These are phyloP conservation scores for Trichosporon asahii DNA, from an alignment of 1,284 basidiomycete species.

Conservation along the genomic window DNA sequence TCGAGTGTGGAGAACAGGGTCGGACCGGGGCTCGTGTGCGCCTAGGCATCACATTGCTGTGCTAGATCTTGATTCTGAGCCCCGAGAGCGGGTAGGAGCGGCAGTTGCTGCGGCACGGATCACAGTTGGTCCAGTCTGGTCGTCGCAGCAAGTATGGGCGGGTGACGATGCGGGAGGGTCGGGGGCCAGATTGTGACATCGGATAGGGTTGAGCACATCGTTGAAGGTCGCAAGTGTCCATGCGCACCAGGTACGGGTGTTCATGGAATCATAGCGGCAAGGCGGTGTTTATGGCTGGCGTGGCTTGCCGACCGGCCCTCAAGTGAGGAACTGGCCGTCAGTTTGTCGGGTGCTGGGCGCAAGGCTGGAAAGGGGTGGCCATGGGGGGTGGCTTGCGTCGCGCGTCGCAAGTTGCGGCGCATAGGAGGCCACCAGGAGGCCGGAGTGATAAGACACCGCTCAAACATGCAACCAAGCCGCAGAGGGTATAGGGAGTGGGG, in stretches of 20 bases:
- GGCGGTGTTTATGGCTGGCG: background rate
- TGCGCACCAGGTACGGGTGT: background rate
- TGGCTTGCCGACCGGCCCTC: background rate
- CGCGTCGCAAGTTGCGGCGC: background rate
- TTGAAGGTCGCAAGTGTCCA: background rate
- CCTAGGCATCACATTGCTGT: conserved; percentile 9
- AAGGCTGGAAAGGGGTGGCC: background rate
- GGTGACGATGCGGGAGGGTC: background rate
- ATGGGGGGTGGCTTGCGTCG: background rate
- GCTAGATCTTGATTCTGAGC: background rate
- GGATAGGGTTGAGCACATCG: background rate
- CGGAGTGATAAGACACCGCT: background rate
- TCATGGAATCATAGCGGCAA: background rate
- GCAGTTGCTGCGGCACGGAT: conserved; percentile 4
- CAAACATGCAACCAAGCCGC: background rate
- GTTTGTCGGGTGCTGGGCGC: background rate
- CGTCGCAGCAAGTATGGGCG: background rate
- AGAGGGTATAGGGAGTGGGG: background rate
- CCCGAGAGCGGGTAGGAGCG: background rate
- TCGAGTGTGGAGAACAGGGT: background rate
- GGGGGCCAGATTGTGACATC: background rate
- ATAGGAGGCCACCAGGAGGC: background rate
- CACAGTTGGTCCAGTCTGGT: conserved; percentile 3
- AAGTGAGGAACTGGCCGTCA: background rate
- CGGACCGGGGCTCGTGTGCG: background rate